A percentile compares a stretch with the other conserved stretches of the same genome.
phyloP scores from a whole-genome alignment of 73 alveolate species.

The Blepharisma japonicum region DNA sequence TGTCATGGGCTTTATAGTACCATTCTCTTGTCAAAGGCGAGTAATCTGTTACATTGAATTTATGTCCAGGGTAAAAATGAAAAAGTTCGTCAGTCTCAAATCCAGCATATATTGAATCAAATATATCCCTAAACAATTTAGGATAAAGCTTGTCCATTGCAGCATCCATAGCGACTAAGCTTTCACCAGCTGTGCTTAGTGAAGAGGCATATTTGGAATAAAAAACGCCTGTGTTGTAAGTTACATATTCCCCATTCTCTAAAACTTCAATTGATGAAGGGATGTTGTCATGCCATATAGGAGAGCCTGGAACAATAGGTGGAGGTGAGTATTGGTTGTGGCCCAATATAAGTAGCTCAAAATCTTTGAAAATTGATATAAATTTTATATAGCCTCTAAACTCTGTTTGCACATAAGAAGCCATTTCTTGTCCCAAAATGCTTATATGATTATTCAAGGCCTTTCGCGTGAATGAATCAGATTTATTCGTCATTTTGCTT shows the following conservation, averaged over 20 bases:
- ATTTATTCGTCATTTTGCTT: not conserved
- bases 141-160: not conserved
- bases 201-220: no score
- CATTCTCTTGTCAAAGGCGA: constrained; percentile 9
- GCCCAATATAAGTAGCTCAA: no score
- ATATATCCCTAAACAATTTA: not conserved
- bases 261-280: no score
- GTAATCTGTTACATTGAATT: not conserved
- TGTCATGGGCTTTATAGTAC: not conserved
- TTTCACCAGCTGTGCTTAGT: no score
- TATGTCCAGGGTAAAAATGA: not conserved
- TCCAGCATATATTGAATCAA: not conserved
- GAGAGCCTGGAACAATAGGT: no score
- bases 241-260: no score
- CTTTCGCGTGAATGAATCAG: not conserved
- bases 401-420: not conserved
- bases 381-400: not conserved
- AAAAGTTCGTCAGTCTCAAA: not conserved
- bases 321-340: no score
- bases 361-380: no score
- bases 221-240: no score
- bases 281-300: no score
- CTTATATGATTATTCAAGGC: not conserved
- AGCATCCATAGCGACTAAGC: no score
- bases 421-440: not conserved